A percentile compares a stretch with the other conserved stretches of the same genome.
Evolutionary conservation across 371 early-diverging fungal species (phyloP).

Genomic region (Ecytonucleospora hepatopenaei): DNA sequence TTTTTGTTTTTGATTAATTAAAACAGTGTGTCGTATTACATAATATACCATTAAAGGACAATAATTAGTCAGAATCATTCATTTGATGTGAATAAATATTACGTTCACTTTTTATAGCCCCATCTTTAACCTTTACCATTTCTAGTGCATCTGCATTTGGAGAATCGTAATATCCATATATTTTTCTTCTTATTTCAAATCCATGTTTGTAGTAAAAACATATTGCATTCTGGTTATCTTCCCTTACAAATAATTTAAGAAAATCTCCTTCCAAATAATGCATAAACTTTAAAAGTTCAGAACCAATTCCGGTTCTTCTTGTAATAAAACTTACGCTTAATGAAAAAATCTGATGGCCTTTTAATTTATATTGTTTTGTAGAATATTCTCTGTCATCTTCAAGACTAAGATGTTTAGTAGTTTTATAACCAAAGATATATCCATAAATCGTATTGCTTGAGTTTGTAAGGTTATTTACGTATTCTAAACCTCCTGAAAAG

Average conservation of each 20-base stretch:
- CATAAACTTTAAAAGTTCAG: constrained; percentile 76
- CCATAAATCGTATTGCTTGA: constrained; percentile 11
- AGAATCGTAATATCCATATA: constrained; percentile 70
- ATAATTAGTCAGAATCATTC: too few relatives aligned
- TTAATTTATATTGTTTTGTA: neutral
- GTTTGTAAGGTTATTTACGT: neutral
- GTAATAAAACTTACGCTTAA: constrained; percentile 85
- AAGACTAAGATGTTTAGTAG: neutral
- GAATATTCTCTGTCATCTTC: neutral
- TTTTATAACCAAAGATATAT: constrained; percentile 46
- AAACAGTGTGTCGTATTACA: too few relatives aligned
- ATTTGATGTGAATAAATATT: too few relatives aligned
- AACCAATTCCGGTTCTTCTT: constrained; percentile 75
- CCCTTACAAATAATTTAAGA: constrained; percentile 87
- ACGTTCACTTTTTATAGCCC: too few relatives aligned
- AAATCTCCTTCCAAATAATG: constrained; percentile 62
- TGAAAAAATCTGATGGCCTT: constrained; percentile 80
- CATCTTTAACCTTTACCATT: constrained; percentile 44
- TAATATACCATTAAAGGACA: too few relatives aligned
- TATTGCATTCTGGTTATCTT: constrained; percentile 80
- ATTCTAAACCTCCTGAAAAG: too few relatives aligned
- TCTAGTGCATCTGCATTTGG: constrained; percentile 54
- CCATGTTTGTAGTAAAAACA: constrained; percentile 82
- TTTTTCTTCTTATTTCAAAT: constrained; percentile 74
- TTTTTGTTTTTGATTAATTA: too few relatives aligned